Conservation (phyloP, 2,329 filamentous ascomycete species). For the Penicillium brasilianum region DNA sequence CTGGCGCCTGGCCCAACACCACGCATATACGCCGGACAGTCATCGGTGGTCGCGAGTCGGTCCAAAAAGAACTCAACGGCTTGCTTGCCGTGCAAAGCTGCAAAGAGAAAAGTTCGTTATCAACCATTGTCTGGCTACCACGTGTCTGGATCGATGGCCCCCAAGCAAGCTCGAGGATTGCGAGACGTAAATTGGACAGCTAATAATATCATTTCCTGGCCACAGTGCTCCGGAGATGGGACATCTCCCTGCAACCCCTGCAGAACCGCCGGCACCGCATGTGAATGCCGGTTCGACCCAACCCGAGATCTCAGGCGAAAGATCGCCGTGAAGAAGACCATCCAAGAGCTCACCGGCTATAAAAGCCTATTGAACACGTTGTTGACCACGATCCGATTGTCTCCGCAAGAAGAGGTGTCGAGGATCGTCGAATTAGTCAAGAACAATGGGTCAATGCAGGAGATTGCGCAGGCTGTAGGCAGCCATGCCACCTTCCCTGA, state of each 20-base stretch:
- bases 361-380: conserved; percentile 40
- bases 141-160: neutral
- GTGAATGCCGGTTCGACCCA: conserved; percentile 44
- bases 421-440: conserved; percentile 38
- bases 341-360: conserved; percentile 42
- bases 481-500: conserved; percentile 25
- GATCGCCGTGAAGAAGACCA: conserved; percentile 42
- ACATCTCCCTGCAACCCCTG: conserved; percentile 46
- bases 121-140: no score
- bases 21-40: conserved; percentile 26
- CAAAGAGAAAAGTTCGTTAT: conserved; percentile 42
- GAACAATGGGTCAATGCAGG: conserved; percentile 32
- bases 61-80: conserved; percentile 45
- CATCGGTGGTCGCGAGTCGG: conserved; percentile 31
- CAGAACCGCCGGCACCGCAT: conserved; percentile 26
- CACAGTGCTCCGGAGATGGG: conserved; percentile 44
- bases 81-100: conserved; percentile 42
- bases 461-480: conserved; percentile 35
- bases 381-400: conserved; percentile 35
- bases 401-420: conserved; percentile 32
- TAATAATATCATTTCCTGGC: conserved; percentile 11
- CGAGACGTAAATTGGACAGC: neutral
- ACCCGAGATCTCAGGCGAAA: conserved; percentile 45
- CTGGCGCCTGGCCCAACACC: conserved; percentile 35
- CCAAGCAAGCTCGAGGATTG: neutral